Base-by-base conservation (phyloP, 345 rosid genomes). In the Gossypium sturtianum region DNA sequence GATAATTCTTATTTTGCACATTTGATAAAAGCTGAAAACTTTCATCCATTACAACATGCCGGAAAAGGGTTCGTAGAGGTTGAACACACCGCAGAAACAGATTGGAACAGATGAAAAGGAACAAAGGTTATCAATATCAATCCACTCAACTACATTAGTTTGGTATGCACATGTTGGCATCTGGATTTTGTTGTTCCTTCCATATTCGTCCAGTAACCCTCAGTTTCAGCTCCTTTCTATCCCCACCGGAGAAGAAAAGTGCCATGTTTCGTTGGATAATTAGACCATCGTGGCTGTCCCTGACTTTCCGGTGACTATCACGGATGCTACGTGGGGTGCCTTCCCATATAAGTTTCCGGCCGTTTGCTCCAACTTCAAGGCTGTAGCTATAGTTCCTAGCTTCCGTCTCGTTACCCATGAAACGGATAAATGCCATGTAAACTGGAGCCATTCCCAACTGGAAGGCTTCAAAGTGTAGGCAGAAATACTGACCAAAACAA, bases 381-480 rank as follows among this genome's bases (percentile, higher is more conserved):
- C 59, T 54, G 23, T 54, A 54, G 59, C 59, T 54, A 54, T 54
- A 54, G 59, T 54, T 54, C 23, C 94, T 81, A 62, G 98, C 98
- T 44, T 94, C 98, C 2, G 78, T 76, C 83, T 94, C 98, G 12
- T 94, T 97, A 34, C 98, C 98, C 97, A 94, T 94, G 81, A 94
- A 94, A 52, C 98, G 90, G 73, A 94, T 87, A 84, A 94, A 92
- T 12, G 98, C 98, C 97, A 94, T 94, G 84, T 90, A 94, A 8
- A 94, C 98, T 0, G 98, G 97, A 52, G 97, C 94, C 91, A 90
- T 86, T 51, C 97, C 97, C 0, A 94, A 94, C 87, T 94, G 98
- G 82, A 92, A 94, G 61, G 97, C 98, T 70, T 93, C 98, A 12
- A 93, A 93, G 80, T 93, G 98, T 68, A 91, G 96, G 82, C 98